Base-by-base conservation (phyloP, 768 basidiomycete species). In the Lactarius tabidus region DNA sequence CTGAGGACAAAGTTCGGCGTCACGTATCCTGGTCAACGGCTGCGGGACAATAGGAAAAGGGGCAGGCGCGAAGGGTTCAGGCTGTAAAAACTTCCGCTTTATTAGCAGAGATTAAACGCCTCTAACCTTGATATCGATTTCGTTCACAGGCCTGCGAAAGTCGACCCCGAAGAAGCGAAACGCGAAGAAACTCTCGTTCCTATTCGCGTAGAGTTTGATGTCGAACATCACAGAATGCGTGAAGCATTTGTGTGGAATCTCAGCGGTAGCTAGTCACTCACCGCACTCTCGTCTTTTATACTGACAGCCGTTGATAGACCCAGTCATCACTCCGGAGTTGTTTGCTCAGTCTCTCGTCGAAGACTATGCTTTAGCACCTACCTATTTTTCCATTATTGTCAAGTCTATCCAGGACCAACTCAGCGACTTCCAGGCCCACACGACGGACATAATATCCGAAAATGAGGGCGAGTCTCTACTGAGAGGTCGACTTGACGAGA, bases 171-270 rank as follows among this genome's bases (percentile, higher is more conserved):
- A 59, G 81, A 87, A 38, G 83, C 83, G 6, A 81, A 85, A 69
- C 79, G 82, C 31, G 81, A 84, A 15, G 97, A 99, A 72, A 82
- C 86, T 70, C 88, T 99, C 31, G 89, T 98, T 5, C 97, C 97
- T 3, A 89, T 99, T 45, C 86, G 97, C n/a, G 80, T 99, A 59
- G 97, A 99, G 75, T 88, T 98, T 71, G 97, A 99, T 71, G 89
- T 95, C 56, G 97, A 98, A 63, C 90, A 92, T 71, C 88, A 91
- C 73, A 91, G 89, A 77, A 88, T 98, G 81, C 85, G 94, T 31
- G 97, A 99, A 74, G 94, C 96, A 0, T 98, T 98, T 77, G 84
- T 97, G 53, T 99, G 96, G 97, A 97, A 99, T 72, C 76, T 95
- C 53, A 90, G 90, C 69, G 96, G 95, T 97, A 62, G n/a, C 85